These are phyloP conservation scores for Excoecaria cochinchinensis DNA, from an alignment of 345 rosid species.

Conservation along the genomic window DNA sequence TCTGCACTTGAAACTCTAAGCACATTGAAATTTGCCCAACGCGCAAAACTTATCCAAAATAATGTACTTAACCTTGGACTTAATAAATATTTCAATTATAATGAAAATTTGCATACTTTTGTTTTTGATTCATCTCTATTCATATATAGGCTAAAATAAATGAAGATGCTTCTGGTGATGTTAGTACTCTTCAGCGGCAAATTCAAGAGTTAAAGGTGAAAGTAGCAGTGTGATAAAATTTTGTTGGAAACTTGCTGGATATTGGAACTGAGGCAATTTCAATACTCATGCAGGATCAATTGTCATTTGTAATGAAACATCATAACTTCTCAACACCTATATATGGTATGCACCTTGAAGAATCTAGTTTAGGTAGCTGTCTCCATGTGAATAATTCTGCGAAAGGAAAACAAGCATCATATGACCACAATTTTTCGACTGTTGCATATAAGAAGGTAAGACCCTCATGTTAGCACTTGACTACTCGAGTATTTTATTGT, in stretches of 20 bases:
- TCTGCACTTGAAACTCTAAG: conserved; percentile 85
- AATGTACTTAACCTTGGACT: conserved; percentile 45
- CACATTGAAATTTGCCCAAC: conserved; percentile 94
- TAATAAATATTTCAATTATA: conserved; percentile 10
- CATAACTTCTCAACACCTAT: conserved; percentile 41
- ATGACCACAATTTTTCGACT: conserved; percentile 29
- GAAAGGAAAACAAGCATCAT: conserved; percentile 31
- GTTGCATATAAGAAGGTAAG: conserved; percentile 44
- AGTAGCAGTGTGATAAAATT: conserved; percentile 5
- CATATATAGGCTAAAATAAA: conserved; percentile 76
- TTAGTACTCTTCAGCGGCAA: conserved; percentile 73
- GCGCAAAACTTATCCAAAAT: conserved; percentile 95
- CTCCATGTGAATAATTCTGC: conserved; percentile 29
- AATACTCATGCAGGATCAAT: conserved; percentile 55
- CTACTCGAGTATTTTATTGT: not conserved
- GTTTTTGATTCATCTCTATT: conserved; percentile 22
- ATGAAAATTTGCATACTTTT: conserved; percentile 12
- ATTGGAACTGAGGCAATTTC: conserved; percentile 22
- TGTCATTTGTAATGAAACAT: conserved; percentile 59
- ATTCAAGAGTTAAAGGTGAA: conserved; percentile 75
- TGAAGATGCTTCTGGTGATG: conserved; percentile 95
- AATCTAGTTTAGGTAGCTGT: conserved; percentile 28
- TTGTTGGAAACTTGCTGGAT: conserved; percentile 1
- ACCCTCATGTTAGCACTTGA: conserved; percentile 17
- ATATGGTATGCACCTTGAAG: conserved; percentile 37